phyloP scores from a whole-genome alignment of 495 filamentous ascomycete genomes.

The Aspergillus homomorphus region DNA sequence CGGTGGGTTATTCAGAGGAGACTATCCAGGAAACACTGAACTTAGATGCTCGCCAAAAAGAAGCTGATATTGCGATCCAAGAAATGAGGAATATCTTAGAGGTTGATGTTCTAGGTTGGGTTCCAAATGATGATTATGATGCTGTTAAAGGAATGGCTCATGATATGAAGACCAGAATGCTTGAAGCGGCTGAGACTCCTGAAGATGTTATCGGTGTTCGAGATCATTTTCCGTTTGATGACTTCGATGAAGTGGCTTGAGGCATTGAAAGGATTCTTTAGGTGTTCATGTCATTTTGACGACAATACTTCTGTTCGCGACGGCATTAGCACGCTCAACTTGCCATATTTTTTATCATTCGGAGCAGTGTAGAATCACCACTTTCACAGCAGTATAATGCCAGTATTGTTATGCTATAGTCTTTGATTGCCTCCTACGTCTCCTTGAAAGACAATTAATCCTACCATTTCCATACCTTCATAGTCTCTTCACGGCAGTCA shows the following conservation, averaged over 20 bases:
- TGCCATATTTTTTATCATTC: too few species aligned
- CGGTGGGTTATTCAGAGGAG: slow-evolving; percentile 18
- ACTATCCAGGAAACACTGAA: slow-evolving; percentile 18
- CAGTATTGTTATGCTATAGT: too few species aligned
- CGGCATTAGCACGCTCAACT: too few species aligned
- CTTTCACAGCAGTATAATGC: too few species aligned
- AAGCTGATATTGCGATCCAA: slow-evolving; percentile 23
- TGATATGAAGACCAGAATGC: slow-evolving; percentile 20
- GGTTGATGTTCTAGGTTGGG: slow-evolving; percentile 24
- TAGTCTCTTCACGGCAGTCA: too few species aligned
- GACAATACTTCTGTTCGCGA: neutral
- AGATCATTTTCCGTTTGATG: slow-evolving; percentile 31
- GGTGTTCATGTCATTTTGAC: neutral
- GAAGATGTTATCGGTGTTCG: slow-evolving; percentile 8
- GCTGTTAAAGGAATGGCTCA: slow-evolving; percentile 15
- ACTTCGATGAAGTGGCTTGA: slow-evolving; percentile 27
- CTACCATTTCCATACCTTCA: too few species aligned
- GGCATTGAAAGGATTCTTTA: neutral
- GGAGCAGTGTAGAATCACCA: too few species aligned
- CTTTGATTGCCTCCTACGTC: too few species aligned
- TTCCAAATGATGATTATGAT: slow-evolving; percentile 22
- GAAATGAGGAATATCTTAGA: slow-evolving; percentile 19
- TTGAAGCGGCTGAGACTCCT: slow-evolving; percentile 22
- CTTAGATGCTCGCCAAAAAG: slow-evolving; percentile 21
- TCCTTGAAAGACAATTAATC: too few species aligned